Conservation (phyloP, 1,284 basidiomycete species). For the Trichosporon coremiiforme region DNA sequence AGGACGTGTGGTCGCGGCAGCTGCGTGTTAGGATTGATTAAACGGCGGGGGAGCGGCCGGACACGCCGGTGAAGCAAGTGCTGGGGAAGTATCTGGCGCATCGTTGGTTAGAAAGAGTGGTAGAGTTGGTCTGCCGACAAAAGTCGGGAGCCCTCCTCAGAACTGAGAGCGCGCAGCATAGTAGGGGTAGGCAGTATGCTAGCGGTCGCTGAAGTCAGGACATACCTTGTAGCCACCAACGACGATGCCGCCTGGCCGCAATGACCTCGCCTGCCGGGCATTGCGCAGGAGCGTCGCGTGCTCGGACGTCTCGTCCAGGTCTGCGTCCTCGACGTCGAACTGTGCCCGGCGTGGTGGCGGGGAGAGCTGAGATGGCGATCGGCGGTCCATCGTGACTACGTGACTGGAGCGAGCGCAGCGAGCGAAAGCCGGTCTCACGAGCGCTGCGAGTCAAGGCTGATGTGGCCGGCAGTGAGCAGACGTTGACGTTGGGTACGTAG, state of each 20-base stretch:
- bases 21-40: constrained; percentile 19
- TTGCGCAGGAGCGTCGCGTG: constrained; percentile 11
- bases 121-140: not conserved
- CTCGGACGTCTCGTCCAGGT: constrained; percentile 16
- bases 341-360: constrained; percentile 2
- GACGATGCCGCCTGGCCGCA: constrained; percentile 10
- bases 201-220: not conserved
- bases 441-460: too few relatives aligned
- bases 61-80: too few relatives aligned
- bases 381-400: not conserved
- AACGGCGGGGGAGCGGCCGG: too few relatives aligned
- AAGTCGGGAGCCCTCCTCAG: not conserved
- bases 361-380: constrained; percentile 9
- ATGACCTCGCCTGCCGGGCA: not conserved
- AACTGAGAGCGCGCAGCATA: too few relatives aligned
- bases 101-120: not conserved
- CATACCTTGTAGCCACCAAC: constrained; percentile 4
- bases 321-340: constrained; percentile 9
- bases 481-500: too few relatives aligned
- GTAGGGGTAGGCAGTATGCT: too few relatives aligned
- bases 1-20: constrained; percentile 24
- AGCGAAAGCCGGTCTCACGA: not conserved
- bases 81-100: too few relatives aligned
- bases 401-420: not conserved
- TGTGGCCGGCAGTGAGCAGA: not conserved